Conservation (phyloP, 768 basidiomycete species). For the Leccinum olivaceopallidum region DNA sequence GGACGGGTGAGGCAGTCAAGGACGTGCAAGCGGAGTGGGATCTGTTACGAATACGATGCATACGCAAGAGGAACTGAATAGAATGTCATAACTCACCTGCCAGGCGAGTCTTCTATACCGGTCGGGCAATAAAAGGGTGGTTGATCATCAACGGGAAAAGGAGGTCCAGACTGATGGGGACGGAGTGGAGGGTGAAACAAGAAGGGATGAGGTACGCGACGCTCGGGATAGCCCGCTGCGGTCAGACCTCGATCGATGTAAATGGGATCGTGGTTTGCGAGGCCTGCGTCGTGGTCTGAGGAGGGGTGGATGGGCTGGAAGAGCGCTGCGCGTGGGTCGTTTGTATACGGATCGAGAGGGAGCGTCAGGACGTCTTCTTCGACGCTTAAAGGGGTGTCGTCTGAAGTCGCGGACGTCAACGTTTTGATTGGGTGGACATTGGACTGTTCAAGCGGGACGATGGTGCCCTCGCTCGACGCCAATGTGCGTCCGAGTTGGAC, state of each 20-base stretch:
- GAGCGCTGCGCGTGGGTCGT: slow-evolving; percentile 51
- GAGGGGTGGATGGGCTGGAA: not conserved
- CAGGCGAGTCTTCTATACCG: slow-evolving; percentile 1
- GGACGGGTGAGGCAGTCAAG: slow-evolving; percentile 4
- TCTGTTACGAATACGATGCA: not conserved
- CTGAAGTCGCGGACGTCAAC: not conserved
- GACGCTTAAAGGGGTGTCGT: not conserved
- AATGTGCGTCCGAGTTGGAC: not conserved
- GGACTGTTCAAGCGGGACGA: not conserved
- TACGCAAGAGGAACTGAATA: not conserved
- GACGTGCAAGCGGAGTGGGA: slow-evolving; percentile 10
- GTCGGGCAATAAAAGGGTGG: not conserved
- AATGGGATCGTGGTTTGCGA: not conserved
- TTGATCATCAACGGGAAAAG: not conserved
- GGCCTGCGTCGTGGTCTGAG: not conserved
- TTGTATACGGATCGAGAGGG: slow-evolving; percentile 33
- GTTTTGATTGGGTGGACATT: not conserved
- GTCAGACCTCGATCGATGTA: not conserved
- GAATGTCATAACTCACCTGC: not conserved
- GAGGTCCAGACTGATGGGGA: not conserved
- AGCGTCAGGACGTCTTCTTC: not conserved
- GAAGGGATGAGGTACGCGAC: not conserved
- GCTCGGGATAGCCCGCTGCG: not conserved
- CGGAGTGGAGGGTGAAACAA: not conserved
- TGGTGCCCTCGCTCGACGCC: not conserved